Evolutionary conservation across 768 basidiomycete genomes (phyloP).

Genomic region (Collybiopsis luxurians): DNA sequence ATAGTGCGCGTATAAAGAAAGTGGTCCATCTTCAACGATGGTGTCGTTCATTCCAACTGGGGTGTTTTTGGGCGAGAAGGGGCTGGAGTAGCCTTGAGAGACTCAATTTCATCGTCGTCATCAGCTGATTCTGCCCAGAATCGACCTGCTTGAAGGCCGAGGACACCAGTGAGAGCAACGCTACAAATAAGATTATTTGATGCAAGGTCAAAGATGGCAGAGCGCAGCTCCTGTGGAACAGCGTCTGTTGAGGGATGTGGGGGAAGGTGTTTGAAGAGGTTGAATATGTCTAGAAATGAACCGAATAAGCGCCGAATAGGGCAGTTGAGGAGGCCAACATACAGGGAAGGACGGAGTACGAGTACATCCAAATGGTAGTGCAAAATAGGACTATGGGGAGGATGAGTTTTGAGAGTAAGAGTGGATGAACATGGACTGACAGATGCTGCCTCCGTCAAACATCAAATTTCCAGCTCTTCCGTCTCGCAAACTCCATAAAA

Average conservation of each 20-base stretch:
- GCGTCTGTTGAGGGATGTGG: slow-evolving; percentile 47
- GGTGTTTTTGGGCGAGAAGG: slow-evolving; percentile 18
- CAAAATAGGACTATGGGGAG: slow-evolving; percentile 64
- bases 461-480: slow-evolving; percentile 81
- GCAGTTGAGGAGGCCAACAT: slow-evolving; percentile 25
- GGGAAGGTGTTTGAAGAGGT: slow-evolving; percentile 60
- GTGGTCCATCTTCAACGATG: not conserved
- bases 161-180: slow-evolving; percentile 84
- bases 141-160: slow-evolving; percentile 78
- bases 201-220: slow-evolving; percentile 72
- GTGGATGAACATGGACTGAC: slow-evolving; percentile 40
- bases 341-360: slow-evolving; percentile 81
- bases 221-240: slow-evolving; percentile 62
- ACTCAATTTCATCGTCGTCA: slow-evolving; percentile 48
- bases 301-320: slow-evolving; percentile 8
- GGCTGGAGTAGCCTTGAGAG: slow-evolving; percentile 12
- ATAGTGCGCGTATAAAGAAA: not conserved
- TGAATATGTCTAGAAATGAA: slow-evolving; percentile 45
- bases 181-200: slow-evolving; percentile 84
- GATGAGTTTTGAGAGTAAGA: not conserved
- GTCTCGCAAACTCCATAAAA: slow-evolving; percentile 77
- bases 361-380: slow-evolving; percentile 68
- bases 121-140: slow-evolving; percentile 84
- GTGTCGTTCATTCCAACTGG: not conserved
- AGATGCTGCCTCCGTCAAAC: slow-evolving; percentile 89